Percentiles rank a stretch among this genome's conserved stretches.
These are phyloP conservation scores for Rhynchosporium agropyri DNA, from an alignment of 2,329 filamentous ascomycete species.

Conservation along the genomic window DNA sequence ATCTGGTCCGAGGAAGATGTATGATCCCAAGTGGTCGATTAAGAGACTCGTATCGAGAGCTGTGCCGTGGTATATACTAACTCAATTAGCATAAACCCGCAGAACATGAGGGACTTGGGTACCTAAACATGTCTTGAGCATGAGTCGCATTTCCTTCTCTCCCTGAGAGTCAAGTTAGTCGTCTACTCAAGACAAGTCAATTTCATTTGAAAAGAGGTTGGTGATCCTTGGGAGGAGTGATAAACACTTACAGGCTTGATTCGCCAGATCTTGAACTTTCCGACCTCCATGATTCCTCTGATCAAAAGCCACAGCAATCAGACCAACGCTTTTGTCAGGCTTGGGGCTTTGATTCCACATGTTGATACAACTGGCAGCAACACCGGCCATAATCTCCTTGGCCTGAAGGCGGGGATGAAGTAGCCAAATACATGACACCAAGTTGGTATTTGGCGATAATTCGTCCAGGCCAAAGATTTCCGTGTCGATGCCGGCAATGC, in stretches of 20 bases:
- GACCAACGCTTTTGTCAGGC: constrained; percentile 46
- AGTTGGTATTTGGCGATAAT: constrained; percentile 54
- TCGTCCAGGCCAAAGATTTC: constrained; percentile 82
- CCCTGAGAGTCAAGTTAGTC: constrained; percentile 46
- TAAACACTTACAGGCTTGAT: constrained; percentile 62
- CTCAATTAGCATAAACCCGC: not conserved
- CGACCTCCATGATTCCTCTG: constrained; percentile 89
- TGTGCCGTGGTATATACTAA: constrained; percentile 54
- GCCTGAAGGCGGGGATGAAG: constrained; percentile 77
- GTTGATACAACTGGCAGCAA: constrained; percentile 70
- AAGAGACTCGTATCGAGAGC: constrained; percentile 74
- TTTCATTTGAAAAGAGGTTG: too few species aligned
- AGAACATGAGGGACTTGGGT: constrained; percentile 4
- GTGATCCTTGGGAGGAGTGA: too few species aligned
- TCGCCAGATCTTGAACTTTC: constrained; percentile 66
- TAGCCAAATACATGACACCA: constrained; percentile 84
- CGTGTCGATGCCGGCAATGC: constrained; percentile 77
- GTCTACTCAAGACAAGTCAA: not conserved
- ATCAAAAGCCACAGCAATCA: constrained; percentile 86
- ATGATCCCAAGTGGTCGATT: constrained; percentile 77
- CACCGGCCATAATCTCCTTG: constrained; percentile 72
- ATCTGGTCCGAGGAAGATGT: constrained; percentile 61
- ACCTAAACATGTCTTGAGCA: constrained; percentile 84
- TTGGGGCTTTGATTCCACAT: constrained; percentile 61
- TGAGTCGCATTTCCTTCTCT: constrained; percentile 71